Conservation (phyloP, 257 asterid genomes). For the Nicotiana benthamiana region DNA sequence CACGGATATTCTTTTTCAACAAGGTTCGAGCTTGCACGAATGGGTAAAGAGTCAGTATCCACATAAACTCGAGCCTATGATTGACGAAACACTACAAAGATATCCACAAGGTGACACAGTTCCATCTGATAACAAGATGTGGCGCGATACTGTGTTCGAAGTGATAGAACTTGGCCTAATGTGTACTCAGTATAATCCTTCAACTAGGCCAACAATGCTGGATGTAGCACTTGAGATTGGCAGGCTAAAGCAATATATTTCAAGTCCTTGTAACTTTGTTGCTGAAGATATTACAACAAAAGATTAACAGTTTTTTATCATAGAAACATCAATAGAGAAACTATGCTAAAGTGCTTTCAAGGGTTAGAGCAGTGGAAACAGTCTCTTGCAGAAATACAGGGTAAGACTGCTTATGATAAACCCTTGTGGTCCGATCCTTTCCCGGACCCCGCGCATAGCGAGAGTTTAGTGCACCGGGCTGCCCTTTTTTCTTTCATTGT, state of each 20-base stretch:
- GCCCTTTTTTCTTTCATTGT: not conserved
- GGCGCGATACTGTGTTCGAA: conserved; percentile 46
- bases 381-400: too few species aligned
- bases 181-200: conserved; percentile 60
- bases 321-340: not conserved
- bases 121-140: conserved; percentile 16
- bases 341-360: too few species aligned
- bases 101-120: conserved; percentile 9
- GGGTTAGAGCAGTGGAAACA: too few species aligned
- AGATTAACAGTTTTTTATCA: not conserved
- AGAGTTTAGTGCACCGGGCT: not conserved
- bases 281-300: conserved; percentile 27
- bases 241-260: conserved; percentile 47
- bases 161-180: conserved; percentile 59
- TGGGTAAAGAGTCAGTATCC: conserved; percentile 72
- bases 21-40: conserved; percentile 62
- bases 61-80: conserved; percentile 40
- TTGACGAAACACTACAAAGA: conserved; percentile 40
- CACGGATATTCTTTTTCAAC: conserved; percentile 46
- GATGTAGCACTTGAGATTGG: conserved; percentile 61
- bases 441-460: not conserved
- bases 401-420: too few species aligned
- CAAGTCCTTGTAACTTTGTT: conserved; percentile 22
- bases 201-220: conserved; percentile 62
- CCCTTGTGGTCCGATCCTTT: not conserved